A percentile compares a stretch with the other conserved stretches of the same genome.
Conservation (phyloP, 129 eudicot species). For the Silybum marianum region DNA sequence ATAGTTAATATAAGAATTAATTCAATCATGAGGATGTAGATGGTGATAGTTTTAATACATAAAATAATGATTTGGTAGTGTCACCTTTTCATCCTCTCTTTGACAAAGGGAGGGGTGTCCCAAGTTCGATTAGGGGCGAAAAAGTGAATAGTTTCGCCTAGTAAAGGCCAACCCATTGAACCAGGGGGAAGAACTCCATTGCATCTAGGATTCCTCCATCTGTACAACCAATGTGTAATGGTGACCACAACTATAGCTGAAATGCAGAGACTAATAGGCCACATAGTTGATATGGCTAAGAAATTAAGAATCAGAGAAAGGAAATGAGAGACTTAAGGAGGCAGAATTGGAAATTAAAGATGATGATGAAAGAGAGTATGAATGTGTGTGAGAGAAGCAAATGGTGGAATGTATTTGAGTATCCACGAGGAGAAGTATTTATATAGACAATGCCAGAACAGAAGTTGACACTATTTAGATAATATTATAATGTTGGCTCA, state of each 20-base stretch:
- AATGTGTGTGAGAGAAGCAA: constrained; percentile 41
- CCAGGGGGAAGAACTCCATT: constrained; percentile 90
- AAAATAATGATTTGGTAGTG: not conserved
- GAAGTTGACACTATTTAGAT: constrained; percentile 40
- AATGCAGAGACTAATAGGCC: constrained; percentile 42
- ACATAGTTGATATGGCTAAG: constrained; percentile 37
- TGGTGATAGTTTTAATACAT: constrained; percentile 7
- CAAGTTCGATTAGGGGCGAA: constrained; percentile 62
- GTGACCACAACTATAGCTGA: constrained; percentile 33
- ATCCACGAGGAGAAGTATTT: constrained; percentile 54
- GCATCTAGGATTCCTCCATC: constrained; percentile 85
- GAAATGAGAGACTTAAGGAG: constrained; percentile 19
- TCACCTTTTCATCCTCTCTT: constrained; percentile 90
- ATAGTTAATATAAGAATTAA: constrained; percentile 22
- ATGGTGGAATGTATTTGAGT: constrained; percentile 64
- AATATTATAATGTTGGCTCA: constrained; percentile 36
- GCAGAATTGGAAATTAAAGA: constrained; percentile 7
- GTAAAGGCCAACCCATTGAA: constrained; percentile 95
- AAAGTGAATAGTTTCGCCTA: constrained; percentile 78
- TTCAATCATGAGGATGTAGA: constrained; percentile 14
- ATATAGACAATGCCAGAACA: constrained; percentile 58
- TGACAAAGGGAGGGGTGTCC: constrained; percentile 79
- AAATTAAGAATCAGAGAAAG: not conserved
- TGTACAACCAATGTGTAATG: constrained; percentile 65
- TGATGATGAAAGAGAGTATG: constrained; percentile 21